Evolutionary conservation across 106 monocot genomes (phyloP), one percentile per base, ranked within the genome.

Genomic region (Vanilla planifolia): DNA sequence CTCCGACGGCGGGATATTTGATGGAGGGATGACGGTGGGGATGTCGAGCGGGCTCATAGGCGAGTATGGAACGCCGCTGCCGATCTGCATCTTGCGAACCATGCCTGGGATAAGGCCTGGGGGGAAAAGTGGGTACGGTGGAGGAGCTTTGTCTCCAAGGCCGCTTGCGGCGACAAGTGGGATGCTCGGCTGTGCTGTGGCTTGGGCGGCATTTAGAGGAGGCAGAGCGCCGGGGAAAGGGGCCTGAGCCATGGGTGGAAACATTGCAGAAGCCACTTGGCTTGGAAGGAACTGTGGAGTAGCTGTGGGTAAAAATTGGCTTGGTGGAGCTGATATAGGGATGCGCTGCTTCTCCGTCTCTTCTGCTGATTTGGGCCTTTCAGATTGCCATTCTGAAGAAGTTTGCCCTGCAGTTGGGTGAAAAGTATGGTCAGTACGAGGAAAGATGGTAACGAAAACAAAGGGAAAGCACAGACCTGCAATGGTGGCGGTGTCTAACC

Each of bases 41-140:
- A 96, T 96, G 66, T 96, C 95, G 19, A 90, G 84, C 10, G 95
- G 90, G 73, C 85, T 89, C 61, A 96, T 48, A 3, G 95, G 87
- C 14, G 95, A 96, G 74, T 96, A 96, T 1, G 95, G 95, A 13
- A 96, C 95, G 8, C 95, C 95, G 11, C 90, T 90, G 28, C 95
- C 95, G 16, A 96, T 84, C 44, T 96, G 95, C 83, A 84, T 86
- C 63, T 96, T 96, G 25, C 84, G 71, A n/a, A 96, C 95, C 95
- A 96, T 96, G 33, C 95, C 95, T 10, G 95, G 95, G 34, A 96
- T 96, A 26, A 96, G 81, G 13, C 95, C 95, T 2, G 95, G 95
- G 1, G 95, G 95, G 55, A 96, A 96, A 20, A 96, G 67, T 3
- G 95, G 95, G 60, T 96, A 96, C 15, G 95, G 95, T 11, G 95